A percentile compares a stretch with the other conserved stretches of the same genome.
Conservation (phyloP, 2,329 filamentous ascomycete species). For the Trichophyton equinum region DNA sequence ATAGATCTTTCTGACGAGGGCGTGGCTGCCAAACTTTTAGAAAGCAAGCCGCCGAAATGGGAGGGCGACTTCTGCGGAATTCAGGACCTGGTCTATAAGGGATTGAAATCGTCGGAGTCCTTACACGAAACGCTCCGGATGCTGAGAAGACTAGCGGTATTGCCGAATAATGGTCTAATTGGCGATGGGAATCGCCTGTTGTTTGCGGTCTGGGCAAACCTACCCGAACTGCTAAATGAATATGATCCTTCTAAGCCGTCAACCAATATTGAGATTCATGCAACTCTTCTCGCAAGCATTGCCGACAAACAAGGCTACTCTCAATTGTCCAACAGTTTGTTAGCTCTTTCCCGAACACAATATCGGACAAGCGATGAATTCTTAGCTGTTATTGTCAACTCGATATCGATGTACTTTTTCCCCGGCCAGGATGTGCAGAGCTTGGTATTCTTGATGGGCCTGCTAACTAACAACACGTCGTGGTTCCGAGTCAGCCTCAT, state of each 20-base stretch:
- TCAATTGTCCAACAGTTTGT: constrained; percentile 55
- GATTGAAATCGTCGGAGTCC: constrained; percentile 72
- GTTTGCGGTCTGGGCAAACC: constrained; percentile 79
- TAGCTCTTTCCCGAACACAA: constrained; percentile 54
- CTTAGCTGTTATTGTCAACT: constrained; percentile 57
- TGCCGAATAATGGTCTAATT: constrained; percentile 69
- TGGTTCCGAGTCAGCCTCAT: constrained; percentile 93
- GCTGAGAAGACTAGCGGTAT: constrained; percentile 62
- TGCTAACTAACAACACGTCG: constrained; percentile 73
- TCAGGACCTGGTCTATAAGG: constrained; percentile 78
- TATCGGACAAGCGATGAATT: constrained; percentile 64
- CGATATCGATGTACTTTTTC: constrained; percentile 66
- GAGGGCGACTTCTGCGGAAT: constrained; percentile 79
- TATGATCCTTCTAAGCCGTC: constrained; percentile 52
- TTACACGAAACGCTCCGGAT: constrained; percentile 65
- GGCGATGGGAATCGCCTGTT: constrained; percentile 73
- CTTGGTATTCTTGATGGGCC: constrained; percentile 78
- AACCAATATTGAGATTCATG: constrained; percentile 49
- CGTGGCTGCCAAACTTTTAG: constrained; percentile 58
- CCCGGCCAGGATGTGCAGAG: constrained; percentile 71
- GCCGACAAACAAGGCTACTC: constrained; percentile 60
- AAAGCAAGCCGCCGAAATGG: constrained; percentile 75
- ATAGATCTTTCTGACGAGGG: constrained; percentile 62
- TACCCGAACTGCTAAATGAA: constrained; percentile 70
- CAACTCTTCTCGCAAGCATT: constrained; percentile 56